A percentile compares a stretch with the other conserved stretches of the same genome.
These are phyloP conservation scores for Schizothecium vesticola DNA, from an alignment of 495 filamentous ascomycete genomes.

Conservation along the genomic window DNA sequence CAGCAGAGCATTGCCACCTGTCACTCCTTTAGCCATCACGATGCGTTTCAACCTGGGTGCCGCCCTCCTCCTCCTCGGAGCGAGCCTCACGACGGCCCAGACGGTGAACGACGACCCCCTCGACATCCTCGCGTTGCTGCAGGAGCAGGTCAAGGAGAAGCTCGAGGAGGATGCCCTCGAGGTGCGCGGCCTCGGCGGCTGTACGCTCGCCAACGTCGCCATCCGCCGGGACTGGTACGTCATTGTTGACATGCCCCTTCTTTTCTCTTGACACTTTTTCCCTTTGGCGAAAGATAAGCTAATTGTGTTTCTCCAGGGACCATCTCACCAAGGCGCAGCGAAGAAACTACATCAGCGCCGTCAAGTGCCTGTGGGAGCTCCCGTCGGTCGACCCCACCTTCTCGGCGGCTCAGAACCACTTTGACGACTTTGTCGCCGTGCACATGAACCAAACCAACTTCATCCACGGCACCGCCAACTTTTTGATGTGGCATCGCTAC, in stretches of 20 bases:
- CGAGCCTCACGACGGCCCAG: not conserved
- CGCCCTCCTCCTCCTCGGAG: not conserved
- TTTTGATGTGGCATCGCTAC: conserved; percentile 57
- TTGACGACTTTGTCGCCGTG: conserved; percentile 61
- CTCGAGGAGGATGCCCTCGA: not conserved
- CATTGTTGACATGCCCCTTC: not conserved
- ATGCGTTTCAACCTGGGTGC: not conserved
- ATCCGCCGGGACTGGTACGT: conserved; percentile 6
- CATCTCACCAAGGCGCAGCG: conserved; percentile 41
- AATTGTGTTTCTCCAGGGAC: conserved; percentile 32
- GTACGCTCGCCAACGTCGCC: not conserved
- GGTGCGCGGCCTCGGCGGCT: not conserved
- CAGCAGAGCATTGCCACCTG: not conserved
- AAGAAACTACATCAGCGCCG: conserved; percentile 55
- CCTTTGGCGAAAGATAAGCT: not conserved
- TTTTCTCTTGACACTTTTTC: not conserved
- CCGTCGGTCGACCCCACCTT: conserved; percentile 31
- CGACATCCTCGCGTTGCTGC: not conserved
- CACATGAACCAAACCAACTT: conserved; percentile 57
- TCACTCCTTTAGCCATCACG: not conserved
- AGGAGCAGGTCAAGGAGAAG: conserved; percentile 1
- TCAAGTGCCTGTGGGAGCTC: conserved; percentile 56
- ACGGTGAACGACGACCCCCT: not conserved
- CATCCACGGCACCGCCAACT: conserved; percentile 53
- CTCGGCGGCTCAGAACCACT: conserved; percentile 28